Base-by-base conservation (phyloP, 2,329 filamentous ascomycete species). In the Aspergillus sojae region DNA sequence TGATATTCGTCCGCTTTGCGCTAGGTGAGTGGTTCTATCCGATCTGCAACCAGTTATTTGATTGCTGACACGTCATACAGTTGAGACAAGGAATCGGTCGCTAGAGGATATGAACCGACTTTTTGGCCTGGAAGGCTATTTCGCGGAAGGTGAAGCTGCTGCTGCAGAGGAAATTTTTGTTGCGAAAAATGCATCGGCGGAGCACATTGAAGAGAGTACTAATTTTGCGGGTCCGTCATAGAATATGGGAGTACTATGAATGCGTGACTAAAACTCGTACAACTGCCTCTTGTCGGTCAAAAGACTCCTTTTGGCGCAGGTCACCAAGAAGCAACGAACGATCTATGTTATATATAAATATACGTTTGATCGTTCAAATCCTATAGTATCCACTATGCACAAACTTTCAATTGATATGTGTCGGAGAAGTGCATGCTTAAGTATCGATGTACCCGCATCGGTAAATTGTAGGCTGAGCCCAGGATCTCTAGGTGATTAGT, bases 101-200 rank as follows among this genome's bases (percentile, higher is more conserved):
- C 48, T 69, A 9, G 67, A 70, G 26, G 67, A 68, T 39, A 69
- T 69, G 65, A 65, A 63, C 12, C 57, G 54, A 6, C 53, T 69
- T 5, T 69, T 70, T 39, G 65, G 68, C 1, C 61, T 69, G 32
- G 65, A 69, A 39, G 63, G 56, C 32, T 58, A 60, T 5, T 61
- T 68, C 30, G 65, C 62, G 14, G 62, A 67, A 19, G 34, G 34
- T 19, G 54, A 57, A 34, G 45, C 52, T 14, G 34, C 46, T 6
- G 28, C 46, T 11, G 52, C 36, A 6, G 60, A 58, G 14, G 23
- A 55, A 32, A 21, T 52, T 11, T 52, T 52, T 5, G 48, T 26
- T 11, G 48, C 26, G 19, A 58, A 58, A 41, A 34, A 59, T 39
- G 6, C 53, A 16, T 36, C 57, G 12, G 57, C 23, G 12, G 26